These are phyloP conservation scores for Globisporangium paroecandrum DNA, from an alignment of 352 stramenopile species.

Conservation along the genomic window DNA sequence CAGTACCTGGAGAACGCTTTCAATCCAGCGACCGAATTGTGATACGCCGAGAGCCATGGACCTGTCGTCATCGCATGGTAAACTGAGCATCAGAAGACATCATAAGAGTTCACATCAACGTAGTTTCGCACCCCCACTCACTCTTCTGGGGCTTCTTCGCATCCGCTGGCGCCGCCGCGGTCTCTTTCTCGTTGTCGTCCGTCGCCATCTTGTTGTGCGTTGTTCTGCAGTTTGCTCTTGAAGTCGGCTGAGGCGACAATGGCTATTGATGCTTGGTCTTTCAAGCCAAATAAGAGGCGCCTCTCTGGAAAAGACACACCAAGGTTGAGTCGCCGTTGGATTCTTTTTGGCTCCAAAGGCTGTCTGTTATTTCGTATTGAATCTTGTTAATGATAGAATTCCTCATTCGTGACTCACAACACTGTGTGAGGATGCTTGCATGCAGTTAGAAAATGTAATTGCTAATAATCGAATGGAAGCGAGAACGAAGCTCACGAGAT, in stretches of 20 bases:
- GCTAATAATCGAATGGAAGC: neutral
- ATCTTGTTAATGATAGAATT: neutral
- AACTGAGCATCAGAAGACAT: neutral
- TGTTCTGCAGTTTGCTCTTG: neutral
- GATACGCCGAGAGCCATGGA: constrained; percentile 86
- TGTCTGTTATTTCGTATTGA: constrained; percentile 2
- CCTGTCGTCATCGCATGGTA: constrained; percentile 10
- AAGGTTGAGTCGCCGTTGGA: neutral
- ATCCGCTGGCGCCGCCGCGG: neutral
- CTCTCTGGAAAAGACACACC: constrained; percentile 4
- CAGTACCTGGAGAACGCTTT: constrained; percentile 62
- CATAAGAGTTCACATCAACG: neutral
- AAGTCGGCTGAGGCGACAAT: neutral
- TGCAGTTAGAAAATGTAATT: neutral
- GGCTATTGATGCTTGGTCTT: neutral
- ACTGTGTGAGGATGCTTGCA: no score
- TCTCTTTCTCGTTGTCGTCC: constrained; percentile 15
- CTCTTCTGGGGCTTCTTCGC: constrained; percentile 20
- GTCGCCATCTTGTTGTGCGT: neutral
- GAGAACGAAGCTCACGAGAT: constrained; percentile 23
- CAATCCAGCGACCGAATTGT: constrained; percentile 89
- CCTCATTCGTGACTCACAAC: neutral
- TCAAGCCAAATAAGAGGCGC: neutral
- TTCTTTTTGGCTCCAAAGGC: neutral
- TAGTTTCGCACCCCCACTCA: neutral